phyloP scores from a whole-genome alignment of 257 asterid species.

The Penstemon barbatus region DNA sequence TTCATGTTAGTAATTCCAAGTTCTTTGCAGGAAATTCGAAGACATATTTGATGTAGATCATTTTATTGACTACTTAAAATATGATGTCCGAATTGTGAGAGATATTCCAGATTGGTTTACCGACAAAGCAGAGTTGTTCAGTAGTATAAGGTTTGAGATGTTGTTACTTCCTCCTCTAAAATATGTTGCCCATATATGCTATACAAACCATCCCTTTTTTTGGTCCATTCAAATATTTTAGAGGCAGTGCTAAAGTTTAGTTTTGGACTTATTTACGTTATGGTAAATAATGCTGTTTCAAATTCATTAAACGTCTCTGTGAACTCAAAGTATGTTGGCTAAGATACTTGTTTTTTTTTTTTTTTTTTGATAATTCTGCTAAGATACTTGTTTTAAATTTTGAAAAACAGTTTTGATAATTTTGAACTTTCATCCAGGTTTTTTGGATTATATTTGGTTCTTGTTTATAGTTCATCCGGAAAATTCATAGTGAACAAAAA shows the following conservation, averaged over 20 bases:
- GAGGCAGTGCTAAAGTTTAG: neutral
- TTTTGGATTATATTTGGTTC: conserved; percentile 1
- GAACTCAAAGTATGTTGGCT: neutral
- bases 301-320: conserved; percentile 9
- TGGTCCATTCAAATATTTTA: neutral
- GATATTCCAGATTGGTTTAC: conserved; percentile 99
- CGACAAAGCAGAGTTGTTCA: conserved; percentile 92
- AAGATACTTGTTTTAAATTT: conserved; percentile 2
- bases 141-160: conserved; percentile 72
- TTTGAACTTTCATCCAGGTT: conserved; percentile 3
- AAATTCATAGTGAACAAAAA: neutral
- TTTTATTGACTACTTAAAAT: conserved; percentile 86
- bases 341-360: conserved; percentile 3
- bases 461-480: neutral
- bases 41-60: conserved; percentile 98
- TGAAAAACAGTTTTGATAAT: neutral
- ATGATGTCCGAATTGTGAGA: conserved; percentile 86
- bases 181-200: conserved; percentile 1
- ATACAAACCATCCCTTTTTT: neutral
- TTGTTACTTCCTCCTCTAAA: conserved; percentile 5
- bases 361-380: neutral
- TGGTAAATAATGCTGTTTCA: neutral
- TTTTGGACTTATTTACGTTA: neutral
- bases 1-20: conserved; percentile 15
- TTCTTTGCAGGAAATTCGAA: conserved; percentile 87